Evolutionary conservation across 352 stramenopile species (phyloP), one percentile per base, ranked within the genome.

Genomic region (Phytophthora sp.): DNA sequence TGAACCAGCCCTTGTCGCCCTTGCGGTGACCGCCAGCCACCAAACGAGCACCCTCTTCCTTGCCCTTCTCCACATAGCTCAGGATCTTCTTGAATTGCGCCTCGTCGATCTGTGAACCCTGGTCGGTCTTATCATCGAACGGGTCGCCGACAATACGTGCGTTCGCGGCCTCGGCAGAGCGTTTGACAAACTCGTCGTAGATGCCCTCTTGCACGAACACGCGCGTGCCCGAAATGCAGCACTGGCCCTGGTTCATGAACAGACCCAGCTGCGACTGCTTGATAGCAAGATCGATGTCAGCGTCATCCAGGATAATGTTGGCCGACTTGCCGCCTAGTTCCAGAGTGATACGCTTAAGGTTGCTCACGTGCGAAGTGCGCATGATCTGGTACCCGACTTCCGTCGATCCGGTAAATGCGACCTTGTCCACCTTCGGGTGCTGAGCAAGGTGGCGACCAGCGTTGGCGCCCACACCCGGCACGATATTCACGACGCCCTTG

Each of bases 241-340:
- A 91, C 79, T 98, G 89, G 20, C 91, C 90, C 71, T 88, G 84
- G 63, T 91, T 96, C 63, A 93, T 71, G 55, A 87, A 97, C 47
- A 97, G 82, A 30, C 67, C 89, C 26, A 82, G 36, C 62, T 86
- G 67, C 3, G 77, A 77, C 41, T 76, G 65, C 47, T 64, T 33
- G 15, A 88, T 73, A n/a, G 77, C 79, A 0, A 78, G 44, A 35
- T 93, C 77, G 12, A 91, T 73, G 66, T 96, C 82, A 7, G 84
- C 84, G 45, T 88, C 62, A 55, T 80, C 58, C 4, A 89, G 66
- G 54, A 94, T 84, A 36, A 94, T 92, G 54, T 87, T 79, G 46
- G 86, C 75, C 23, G 71, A 82, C 73, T 94, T 94, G 45, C 87
- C 86, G 27, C 86, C 87, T 1, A 94, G 70, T 51, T 94, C 87